Evolutionary conservation across 2,329 filamentous ascomycete genomes (phyloP).

Genomic region (Orbilia ellipsospora): DNA sequence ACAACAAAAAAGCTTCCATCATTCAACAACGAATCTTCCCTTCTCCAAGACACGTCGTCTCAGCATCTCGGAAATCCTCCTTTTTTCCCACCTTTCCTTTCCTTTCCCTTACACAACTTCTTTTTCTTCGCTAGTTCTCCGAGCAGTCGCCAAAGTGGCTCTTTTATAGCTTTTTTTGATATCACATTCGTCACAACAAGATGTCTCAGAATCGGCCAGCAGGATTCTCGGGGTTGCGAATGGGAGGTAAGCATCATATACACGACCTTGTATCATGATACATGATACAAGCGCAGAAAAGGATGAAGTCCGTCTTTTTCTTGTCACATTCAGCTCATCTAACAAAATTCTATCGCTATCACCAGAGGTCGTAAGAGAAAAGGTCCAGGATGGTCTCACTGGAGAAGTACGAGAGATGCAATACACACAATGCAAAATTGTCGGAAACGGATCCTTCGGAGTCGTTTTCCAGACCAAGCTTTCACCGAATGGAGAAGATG

Average conservation of each 20-base stretch:
- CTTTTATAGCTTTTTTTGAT: conserved; percentile 44
- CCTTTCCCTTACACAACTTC: background rate
- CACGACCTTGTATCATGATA: too few species aligned
- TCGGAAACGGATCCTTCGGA: conserved; percentile 97
- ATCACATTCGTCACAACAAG: conserved; percentile 56
- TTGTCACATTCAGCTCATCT: conserved; percentile 57
- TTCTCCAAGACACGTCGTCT: conserved; percentile 19
- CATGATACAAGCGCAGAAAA: too few species aligned
- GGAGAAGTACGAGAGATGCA: conserved; percentile 96
- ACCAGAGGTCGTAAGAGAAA: conserved; percentile 95
- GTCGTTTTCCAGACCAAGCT: conserved; percentile 99
- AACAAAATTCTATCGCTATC: conserved; percentile 30
- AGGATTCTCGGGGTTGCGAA: conserved; percentile 81
- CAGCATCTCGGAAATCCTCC: background rate
- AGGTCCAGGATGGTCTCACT: conserved; percentile 97
- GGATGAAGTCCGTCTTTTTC: too few species aligned
- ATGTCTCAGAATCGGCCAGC: conserved; percentile 83
- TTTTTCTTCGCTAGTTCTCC: conserved; percentile 54
- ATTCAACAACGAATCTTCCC: conserved; percentile 69
- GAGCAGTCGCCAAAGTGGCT: conserved; percentile 56
- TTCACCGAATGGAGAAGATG: conserved; percentile 96
- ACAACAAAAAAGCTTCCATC: conserved; percentile 63
- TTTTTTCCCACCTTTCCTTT: too few species aligned
- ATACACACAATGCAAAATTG: conserved; percentile 99
- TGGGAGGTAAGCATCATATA: conserved; percentile 83